These are phyloP conservation scores for Capsicum rhomboideum DNA, from an alignment of 257 asterid genomes.

Conservation along the genomic window DNA sequence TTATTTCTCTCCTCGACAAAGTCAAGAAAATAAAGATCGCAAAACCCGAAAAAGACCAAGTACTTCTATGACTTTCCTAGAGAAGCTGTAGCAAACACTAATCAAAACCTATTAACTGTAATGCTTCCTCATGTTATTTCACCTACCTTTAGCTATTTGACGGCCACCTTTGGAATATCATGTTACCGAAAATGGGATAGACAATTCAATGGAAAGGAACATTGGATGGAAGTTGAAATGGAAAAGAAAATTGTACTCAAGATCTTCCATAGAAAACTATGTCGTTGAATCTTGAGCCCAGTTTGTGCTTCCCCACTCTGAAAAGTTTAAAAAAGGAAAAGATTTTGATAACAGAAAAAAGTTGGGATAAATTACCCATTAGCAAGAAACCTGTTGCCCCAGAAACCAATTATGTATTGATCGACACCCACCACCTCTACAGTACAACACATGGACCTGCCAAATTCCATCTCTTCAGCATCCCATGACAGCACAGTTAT, in stretches of 20 bases:
- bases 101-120: constrained; percentile 26
- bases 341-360: constrained; percentile 12
- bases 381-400: constrained; percentile 50
- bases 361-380: constrained; percentile 55
- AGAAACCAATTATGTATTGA: constrained; percentile 32
- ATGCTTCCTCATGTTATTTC: constrained; percentile 27
- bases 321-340: constrained; percentile 21
- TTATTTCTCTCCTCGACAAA: constrained; percentile 32
- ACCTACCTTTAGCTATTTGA: constrained; percentile 45
- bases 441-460: constrained; percentile 15
- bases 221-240: constrained; percentile 17
- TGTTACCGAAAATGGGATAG: constrained; percentile 31
- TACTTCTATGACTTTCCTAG: constrained; percentile 22
- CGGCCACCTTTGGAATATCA: constrained; percentile 24
- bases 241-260: constrained; percentile 34
- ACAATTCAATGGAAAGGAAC: constrained; percentile 17
- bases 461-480: constrained; percentile 44
- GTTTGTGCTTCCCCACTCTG: constrained; percentile 36
- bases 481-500: constrained; percentile 99
- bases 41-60: constrained; percentile 25
- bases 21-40: constrained; percentile 31
- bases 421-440: constrained; percentile 14
- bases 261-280: constrained; percentile 38
- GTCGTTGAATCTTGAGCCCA: constrained; percentile 46
- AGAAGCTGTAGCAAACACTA: constrained; percentile 30